Evolutionary conservation across 2,329 filamentous ascomycete genomes (phyloP).

Genomic region (Periglandula ipomoeae): DNA sequence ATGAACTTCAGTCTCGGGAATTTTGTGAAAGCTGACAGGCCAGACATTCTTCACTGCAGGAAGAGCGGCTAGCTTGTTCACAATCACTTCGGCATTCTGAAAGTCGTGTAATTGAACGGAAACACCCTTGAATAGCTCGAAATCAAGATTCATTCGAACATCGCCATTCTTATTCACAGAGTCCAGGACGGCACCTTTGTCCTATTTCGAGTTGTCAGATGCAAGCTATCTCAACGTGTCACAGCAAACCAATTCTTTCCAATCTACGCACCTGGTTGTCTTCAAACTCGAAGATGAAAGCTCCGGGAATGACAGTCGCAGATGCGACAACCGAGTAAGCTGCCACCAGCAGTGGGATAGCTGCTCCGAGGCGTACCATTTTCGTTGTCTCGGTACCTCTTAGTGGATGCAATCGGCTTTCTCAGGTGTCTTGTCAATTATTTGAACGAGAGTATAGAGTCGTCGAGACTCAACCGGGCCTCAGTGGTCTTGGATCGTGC

Average conservation of each 20-base stretch:
- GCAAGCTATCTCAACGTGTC: background rate
- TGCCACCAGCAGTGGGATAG: background rate
- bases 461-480: background rate
- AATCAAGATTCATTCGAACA: conserved; percentile 15
- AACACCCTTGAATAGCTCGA: conserved; percentile 17
- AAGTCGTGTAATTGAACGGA: conserved; percentile 17
- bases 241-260: background rate
- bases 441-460: background rate
- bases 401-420: background rate
- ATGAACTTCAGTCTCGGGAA: conserved; percentile 10
- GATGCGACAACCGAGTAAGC: background rate
- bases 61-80: conserved; percentile 19
- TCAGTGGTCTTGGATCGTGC: too few species aligned
- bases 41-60: conserved; percentile 19
- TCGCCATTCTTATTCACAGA: conserved; percentile 1
- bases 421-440: background rate
- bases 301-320: background rate
- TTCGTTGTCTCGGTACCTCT: background rate
- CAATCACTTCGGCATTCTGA: conserved; percentile 26
- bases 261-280: background rate
- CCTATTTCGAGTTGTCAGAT: background rate
- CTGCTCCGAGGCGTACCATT: background rate
- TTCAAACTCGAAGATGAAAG: conserved; percentile 6
- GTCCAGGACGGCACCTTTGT: background rate
- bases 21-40: conserved; percentile 14